Base-by-base conservation (phyloP, 495 filamentous ascomycete species). In the Aspergillus coremiiformis region DNA sequence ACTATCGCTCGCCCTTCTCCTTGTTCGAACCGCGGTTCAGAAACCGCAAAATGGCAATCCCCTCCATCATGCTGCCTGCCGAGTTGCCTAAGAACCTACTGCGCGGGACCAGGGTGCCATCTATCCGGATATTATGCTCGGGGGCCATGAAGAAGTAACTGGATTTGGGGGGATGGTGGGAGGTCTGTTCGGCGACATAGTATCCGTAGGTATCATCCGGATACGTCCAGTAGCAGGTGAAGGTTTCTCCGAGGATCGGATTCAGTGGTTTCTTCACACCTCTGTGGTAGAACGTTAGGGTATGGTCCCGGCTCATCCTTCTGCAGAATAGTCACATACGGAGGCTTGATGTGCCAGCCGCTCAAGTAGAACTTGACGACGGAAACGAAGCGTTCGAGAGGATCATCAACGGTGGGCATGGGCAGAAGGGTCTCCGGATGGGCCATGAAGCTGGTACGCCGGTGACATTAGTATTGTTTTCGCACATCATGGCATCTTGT, bases 141-240 rank as follows among this genome's bases (percentile, higher is more conserved):
- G 93, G 93, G 3, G 89, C 90, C 86, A 96, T 95, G 72, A 93
- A 99, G 67, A 97, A 99, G 69, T 99, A 99, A 69, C 89, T 94
- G 53, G 91, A 96, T 66, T 99, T 99, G 2, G 93, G 93, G 19
- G 93, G 93, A 62, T 99, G 93, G 67, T 99, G 93, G 15, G 90
- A 99, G 4, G 89, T 80, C 54, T 99, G 93, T 72, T 99, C 93
- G 41, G 93, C 81, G 53, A 99, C 87, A 70, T 97, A 99, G 69
- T 95, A 96, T 55, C 85, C 93, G 59, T 82, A 83, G 7, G 88
- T 93, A 5, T 83, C 76, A 67, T 95, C 88, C 5, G 84, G 79
- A 59, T 95, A 90, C 47, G 96, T 89, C 93, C 93, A 98, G 65
- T 89, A 94, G 67, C 92, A 89, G 54, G 90, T 94, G 64, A 89